Percentiles rank a stretch among this genome's conserved stretches.
phyloP scores from a whole-genome alignment of 192 early-diverging fungal genomes.

The Coemansia sp. region DNA sequence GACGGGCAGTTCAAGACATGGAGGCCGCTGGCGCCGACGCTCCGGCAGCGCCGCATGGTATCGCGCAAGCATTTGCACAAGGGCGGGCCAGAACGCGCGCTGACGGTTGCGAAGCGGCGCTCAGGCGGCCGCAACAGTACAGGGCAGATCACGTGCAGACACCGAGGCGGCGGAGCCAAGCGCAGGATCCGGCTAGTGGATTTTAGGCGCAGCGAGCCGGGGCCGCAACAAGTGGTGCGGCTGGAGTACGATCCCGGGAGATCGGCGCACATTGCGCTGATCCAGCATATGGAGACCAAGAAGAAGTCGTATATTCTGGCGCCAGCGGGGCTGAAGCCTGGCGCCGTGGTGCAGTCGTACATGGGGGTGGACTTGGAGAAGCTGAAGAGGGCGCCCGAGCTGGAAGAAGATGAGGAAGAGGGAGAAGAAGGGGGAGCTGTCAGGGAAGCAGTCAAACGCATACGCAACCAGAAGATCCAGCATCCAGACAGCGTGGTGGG shows the following conservation, averaged over 20 bases:
- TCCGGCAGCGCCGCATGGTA: slow-evolving; percentile 78
- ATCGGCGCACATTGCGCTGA: slow-evolving; percentile 79
- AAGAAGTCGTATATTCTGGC: slow-evolving; percentile 86
- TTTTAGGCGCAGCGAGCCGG: slow-evolving; percentile 73
- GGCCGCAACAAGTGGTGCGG: slow-evolving; percentile 79
- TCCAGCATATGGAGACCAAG: slow-evolving; percentile 74
- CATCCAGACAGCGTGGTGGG: slow-evolving; percentile 7
- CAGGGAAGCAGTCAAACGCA: neutral
- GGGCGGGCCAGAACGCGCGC: slow-evolving; percentile 73
- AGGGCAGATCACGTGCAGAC: slow-evolving; percentile 86
- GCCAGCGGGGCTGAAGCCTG: slow-evolving; percentile 70
- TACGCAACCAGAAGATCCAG: neutral
- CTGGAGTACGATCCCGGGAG: slow-evolving; percentile 95
- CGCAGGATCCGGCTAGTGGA: slow-evolving; percentile 84
- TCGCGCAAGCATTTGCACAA: slow-evolving; percentile 86
- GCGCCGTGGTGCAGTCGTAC: slow-evolving; percentile 67
- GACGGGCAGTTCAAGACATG: slow-evolving; percentile 88
- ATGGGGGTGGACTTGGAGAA: slow-evolving; percentile 17
- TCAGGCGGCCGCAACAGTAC: slow-evolving; percentile 87
- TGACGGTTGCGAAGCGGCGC: slow-evolving; percentile 79
- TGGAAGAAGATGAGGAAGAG: slow-evolving; percentile 12
- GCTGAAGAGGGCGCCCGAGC: slow-evolving; percentile 2
- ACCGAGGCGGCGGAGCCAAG: slow-evolving; percentile 92
- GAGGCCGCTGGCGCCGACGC: slow-evolving; percentile 84
- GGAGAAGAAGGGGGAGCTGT: slow-evolving; percentile 1